Base-by-base conservation (phyloP, 2,329 filamentous ascomycete species). In the Plectosphaerella sp. region DNA sequence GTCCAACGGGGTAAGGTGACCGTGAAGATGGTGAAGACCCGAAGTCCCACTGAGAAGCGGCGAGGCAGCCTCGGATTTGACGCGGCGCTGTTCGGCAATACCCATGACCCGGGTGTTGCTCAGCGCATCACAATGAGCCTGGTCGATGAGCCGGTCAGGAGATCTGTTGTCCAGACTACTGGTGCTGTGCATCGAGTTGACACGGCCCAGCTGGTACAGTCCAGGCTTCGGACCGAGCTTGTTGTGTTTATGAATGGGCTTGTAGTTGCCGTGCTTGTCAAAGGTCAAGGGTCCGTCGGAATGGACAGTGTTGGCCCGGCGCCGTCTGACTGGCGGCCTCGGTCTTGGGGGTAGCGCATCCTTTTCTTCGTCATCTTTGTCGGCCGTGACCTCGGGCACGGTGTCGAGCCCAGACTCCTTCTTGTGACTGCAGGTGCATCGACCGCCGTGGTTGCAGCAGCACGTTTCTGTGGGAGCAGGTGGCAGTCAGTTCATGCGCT, bases 371-470 rank as follows among this genome's bases (percentile, higher is more conserved):
- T 43, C 22, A 22, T 14, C 16, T 24, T 49, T 43, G 48, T 37
- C 25, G 55, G 82, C 80, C 62, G 84, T 79, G 56, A 82, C 82
- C 66, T 87, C 84, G 50, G 80, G 82, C 15, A 87, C 83, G 2
- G 83, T 80, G 61, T 86, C 82, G 54, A 86, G 75, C 57, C 59
- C 62, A 46, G 72, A 71, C 61, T 87, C 83, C 67, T 83, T 85
- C 70, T 86, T 87, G 63, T 79, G 68, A 52, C 76, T 75, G 67
- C 85, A 88, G 51, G 81, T 80, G 72, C 85, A 88, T 60, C 79
- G 79, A 45, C 78, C 82, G 57, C 84, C 85, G 61, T 87, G 84
- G 66, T 86, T 87, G 68, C 84, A 88, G 69, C 83, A 87, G 67
- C 85, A 88, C 60, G 80, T 85, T 61, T 84, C 82, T 82, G 71